Conservation (phyloP, 352 stramenopile species). For the Blastocystis sp. region DNA sequence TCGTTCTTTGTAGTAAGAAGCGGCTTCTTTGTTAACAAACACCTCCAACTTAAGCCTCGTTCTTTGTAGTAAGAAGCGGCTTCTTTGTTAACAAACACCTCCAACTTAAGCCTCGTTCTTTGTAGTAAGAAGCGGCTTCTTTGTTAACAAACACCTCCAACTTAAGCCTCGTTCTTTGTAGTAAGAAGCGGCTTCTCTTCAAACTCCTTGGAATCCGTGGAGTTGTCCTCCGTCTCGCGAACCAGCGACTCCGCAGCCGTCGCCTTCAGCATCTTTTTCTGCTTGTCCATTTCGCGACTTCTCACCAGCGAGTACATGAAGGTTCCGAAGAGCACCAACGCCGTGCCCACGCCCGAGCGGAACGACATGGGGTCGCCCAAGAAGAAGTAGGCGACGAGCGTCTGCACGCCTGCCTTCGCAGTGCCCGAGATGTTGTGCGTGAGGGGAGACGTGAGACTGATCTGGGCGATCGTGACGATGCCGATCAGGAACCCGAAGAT, state of each 20-base stretch:
- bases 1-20: no score
- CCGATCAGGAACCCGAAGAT: constrained; percentile 86
- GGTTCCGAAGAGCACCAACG: constrained; percentile 81
- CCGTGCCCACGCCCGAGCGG: constrained; percentile 80
- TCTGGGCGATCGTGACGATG: constrained; percentile 84
- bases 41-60: no score
- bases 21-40: no score
- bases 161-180: neutral
- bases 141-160: neutral
- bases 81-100: constrained; percentile 4
- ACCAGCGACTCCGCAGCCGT: constrained; percentile 14
- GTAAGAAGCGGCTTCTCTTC: constrained; percentile 37
- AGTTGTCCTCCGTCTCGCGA: neutral
- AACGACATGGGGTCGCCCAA: constrained; percentile 82
- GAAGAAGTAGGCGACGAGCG: constrained; percentile 83
- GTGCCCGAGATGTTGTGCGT: constrained; percentile 86
- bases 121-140: no score
- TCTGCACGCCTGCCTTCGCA: constrained; percentile 83
- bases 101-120: neutral
- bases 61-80: no score
- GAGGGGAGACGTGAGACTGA: constrained; percentile 83
- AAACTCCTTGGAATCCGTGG: constrained; percentile 3
- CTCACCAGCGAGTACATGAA: constrained; percentile 79
- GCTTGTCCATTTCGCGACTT: constrained; percentile 55
- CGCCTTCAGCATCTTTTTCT: constrained; percentile 40